Conservation (phyloP, 2,329 filamentous ascomycete genomes). For the Furcasterigmium sp. region DNA sequence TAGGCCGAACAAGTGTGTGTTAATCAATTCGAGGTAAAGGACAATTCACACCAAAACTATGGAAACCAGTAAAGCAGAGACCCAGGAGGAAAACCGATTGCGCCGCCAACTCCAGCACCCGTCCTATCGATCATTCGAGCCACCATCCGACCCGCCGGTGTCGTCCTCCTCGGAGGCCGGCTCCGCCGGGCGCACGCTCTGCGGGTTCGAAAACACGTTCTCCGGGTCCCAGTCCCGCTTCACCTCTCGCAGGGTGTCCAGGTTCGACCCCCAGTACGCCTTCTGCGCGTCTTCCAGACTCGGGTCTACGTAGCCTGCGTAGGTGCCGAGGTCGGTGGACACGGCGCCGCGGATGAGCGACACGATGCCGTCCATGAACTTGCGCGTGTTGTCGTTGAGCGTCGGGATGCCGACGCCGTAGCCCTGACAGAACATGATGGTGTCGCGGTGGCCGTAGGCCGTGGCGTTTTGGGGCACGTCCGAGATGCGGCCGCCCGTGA, state of each 20-base stretch:
- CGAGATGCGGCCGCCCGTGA: slow-evolving; percentile 53
- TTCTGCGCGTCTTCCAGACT: slow-evolving; percentile 36
- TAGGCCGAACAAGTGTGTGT: no score
- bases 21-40: no score
- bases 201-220: slow-evolving; percentile 54
- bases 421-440: slow-evolving; percentile 58
- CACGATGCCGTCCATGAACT: slow-evolving; percentile 49
- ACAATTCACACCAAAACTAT: not conserved
- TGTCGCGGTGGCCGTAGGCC: slow-evolving; percentile 59
- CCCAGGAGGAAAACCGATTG: slow-evolving; percentile 1
- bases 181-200: slow-evolving; percentile 38
- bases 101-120: slow-evolving; percentile 7
- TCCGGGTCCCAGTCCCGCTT: slow-evolving; percentile 48
- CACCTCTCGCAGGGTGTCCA: slow-evolving; percentile 38
- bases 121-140: slow-evolving; percentile 6
- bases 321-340: slow-evolving; percentile 41
- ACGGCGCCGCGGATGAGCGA: slow-evolving; percentile 30
- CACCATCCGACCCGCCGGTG: not conserved
- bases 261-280: slow-evolving; percentile 51
- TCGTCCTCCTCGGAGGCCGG: not conserved
- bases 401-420: slow-evolving; percentile 48
- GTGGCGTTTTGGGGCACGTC: slow-evolving; percentile 51
- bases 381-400: slow-evolving; percentile 37
- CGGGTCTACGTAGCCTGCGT: slow-evolving; percentile 60
- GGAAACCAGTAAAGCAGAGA: not conserved